Evolutionary conservation across 1,139 yeast species (phyloP).

Genomic region (Pichia cactophila): DNA sequence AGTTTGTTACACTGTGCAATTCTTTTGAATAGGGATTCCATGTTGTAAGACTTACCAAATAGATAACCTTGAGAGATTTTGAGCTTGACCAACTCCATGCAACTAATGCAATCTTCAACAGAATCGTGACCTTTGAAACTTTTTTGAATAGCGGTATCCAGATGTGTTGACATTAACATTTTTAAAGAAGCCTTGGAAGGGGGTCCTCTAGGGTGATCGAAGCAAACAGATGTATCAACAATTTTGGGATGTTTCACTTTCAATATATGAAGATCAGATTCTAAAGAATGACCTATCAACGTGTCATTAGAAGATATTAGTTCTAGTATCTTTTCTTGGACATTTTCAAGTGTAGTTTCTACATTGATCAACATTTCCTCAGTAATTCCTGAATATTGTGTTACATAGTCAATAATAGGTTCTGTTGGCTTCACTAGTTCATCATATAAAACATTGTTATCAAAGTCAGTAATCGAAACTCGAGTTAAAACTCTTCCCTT

Average conservation of each 20-base stretch:
- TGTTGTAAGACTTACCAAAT: slow-evolving; percentile 52
- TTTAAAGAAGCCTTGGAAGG: slow-evolving; percentile 73
- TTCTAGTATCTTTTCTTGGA: slow-evolving; percentile 48
- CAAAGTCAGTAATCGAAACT: slow-evolving; percentile 63
- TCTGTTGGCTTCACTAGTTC: slow-evolving; percentile 69
- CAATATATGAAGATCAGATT: slow-evolving; percentile 57
- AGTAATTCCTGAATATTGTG: slow-evolving; percentile 83
- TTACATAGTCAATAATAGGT: slow-evolving; percentile 69
- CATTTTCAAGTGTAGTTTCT: slow-evolving; percentile 57
- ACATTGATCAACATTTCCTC: slow-evolving; percentile 54
- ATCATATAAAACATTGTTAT: slow-evolving; percentile 56
- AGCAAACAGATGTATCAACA: slow-evolving; percentile 60
- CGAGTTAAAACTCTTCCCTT: slow-evolving; percentile 65
- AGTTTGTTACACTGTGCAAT: slow-evolving; percentile 20
- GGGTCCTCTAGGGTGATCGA: slow-evolving; percentile 71
- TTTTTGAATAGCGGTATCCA: slow-evolving; percentile 54
- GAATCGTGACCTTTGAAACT: slow-evolving; percentile 55
- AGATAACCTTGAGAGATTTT: slow-evolving; percentile 60
- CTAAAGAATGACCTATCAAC: slow-evolving; percentile 66
- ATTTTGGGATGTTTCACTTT: slow-evolving; percentile 54
- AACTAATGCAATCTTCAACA: slow-evolving; percentile 75
- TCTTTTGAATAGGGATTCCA: slow-evolving; percentile 26
- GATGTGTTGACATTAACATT: slow-evolving; percentile 51
- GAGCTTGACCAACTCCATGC: slow-evolving; percentile 65
- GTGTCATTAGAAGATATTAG: slow-evolving; percentile 46